A percentile compares a stretch with the other conserved stretches of the same genome.
These are phyloP conservation scores for Populus simonii DNA, from an alignment of 345 rosid genomes.

Conservation along the genomic window DNA sequence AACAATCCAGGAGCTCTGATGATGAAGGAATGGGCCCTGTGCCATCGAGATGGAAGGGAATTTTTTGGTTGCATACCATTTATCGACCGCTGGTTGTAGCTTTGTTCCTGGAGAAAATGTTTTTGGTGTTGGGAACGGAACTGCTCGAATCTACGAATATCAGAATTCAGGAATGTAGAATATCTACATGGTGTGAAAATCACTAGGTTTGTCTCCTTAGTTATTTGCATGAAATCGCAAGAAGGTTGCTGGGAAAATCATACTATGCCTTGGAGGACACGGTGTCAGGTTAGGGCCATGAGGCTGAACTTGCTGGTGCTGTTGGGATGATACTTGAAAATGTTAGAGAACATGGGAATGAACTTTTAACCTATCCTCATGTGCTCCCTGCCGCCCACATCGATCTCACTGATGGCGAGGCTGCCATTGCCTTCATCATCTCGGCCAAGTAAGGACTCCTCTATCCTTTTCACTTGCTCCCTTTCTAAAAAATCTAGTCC, in stretches of 20 bases:
- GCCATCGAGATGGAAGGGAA: slow-evolving; percentile 27
- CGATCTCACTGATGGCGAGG: slow-evolving; percentile 26
- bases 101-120: slow-evolving; percentile 3
- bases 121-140: slow-evolving; percentile 47
- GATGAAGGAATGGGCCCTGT: slow-evolving; percentile 20
- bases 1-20: too few species aligned
- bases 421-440: slow-evolving; percentile 31
- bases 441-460: slow-evolving; percentile 31
- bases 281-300: slow-evolving; percentile 22
- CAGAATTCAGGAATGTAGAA: too few species aligned
- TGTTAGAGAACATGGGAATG: slow-evolving; percentile 14
- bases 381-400: slow-evolving; percentile 44
- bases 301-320: slow-evolving; percentile 36
- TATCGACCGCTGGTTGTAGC: slow-evolving; percentile 30
- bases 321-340: slow-evolving; percentile 49
- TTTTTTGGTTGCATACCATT: slow-evolving; percentile 16
- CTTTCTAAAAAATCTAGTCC: too few species aligned
- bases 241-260: slow-evolving; percentile 54
- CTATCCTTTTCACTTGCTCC: too few species aligned
- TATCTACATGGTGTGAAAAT: too few species aligned
- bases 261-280: slow-evolving; percentile 37
- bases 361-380: slow-evolving; percentile 23
- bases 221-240: slow-evolving; percentile 7
- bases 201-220: too few species aligned
- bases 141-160: slow-evolving; percentile 23